Evolutionary conservation across 176 grass and related monocot species (phyloP).

Genomic region (Paspalum notatum): DNA sequence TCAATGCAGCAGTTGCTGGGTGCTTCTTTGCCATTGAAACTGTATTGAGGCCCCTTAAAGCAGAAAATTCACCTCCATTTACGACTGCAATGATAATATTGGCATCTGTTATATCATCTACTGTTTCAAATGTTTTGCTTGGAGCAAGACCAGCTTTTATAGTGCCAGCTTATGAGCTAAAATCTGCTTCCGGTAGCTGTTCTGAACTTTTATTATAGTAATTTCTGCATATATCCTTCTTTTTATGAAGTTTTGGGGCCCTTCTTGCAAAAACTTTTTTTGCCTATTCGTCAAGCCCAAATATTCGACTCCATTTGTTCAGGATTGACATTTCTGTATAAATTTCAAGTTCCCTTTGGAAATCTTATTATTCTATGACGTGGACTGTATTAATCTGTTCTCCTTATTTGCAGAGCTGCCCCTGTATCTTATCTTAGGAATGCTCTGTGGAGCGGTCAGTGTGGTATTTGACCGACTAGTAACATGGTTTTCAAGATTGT

Average conservation of each 20-base stretch:
- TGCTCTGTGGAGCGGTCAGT: slow-evolving; percentile 90
- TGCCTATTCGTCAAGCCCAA: slow-evolving; percentile 21
- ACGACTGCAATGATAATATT: slow-evolving; percentile 98
- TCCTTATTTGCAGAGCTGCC: slow-evolving; percentile 73
- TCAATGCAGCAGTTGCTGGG: slow-evolving; percentile 96
- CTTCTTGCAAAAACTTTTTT: background rate
- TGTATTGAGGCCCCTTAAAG: slow-evolving; percentile 91
- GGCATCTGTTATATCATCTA: slow-evolving; percentile 96
- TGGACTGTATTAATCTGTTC: slow-evolving; percentile 10
- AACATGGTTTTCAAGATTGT: slow-evolving; percentile 75
- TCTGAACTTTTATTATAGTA: slow-evolving; percentile 41
- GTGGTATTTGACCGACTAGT: slow-evolving; percentile 79
- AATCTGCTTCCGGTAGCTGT: slow-evolving; percentile 92
- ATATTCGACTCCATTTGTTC: background rate
- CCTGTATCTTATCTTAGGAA: slow-evolving; percentile 90
- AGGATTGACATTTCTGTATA: background rate
- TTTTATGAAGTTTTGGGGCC: background rate
- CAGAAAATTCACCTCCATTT: slow-evolving; percentile 98
- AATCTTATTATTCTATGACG: slow-evolving; percentile 13
- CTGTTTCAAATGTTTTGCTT: slow-evolving; percentile 93
- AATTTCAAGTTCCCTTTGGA: background rate
- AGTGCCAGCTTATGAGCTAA: slow-evolving; percentile 90
- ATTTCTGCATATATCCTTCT: slow-evolving; percentile 10
- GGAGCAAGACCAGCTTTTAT: slow-evolving; percentile 94
- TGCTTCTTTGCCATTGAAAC: slow-evolving; percentile 98